Evolutionary conservation across 164 flowering plant genomes (phyloP).

Genomic region (Magnolia kwangsiensis): DNA sequence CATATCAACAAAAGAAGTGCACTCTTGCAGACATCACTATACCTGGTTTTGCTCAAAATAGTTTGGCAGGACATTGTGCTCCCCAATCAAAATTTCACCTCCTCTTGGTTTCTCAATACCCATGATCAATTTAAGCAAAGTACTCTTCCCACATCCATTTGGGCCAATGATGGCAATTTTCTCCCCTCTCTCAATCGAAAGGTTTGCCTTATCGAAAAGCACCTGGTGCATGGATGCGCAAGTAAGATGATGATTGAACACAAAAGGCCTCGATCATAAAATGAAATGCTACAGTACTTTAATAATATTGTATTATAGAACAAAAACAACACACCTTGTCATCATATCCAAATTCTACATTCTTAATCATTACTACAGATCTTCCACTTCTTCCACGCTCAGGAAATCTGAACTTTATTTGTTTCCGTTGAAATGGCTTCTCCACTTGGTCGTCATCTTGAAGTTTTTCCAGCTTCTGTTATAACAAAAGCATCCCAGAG

Average conservation of each 20-base stretch:
- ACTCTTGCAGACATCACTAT: constrained; percentile 6
- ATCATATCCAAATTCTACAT: constrained; percentile 63
- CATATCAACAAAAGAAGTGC: neutral
- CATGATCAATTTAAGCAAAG: constrained; percentile 85
- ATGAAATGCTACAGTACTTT: neutral
- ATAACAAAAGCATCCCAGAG: constrained; percentile 10
- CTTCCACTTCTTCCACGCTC: constrained; percentile 93
- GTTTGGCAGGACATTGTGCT: constrained; percentile 92
- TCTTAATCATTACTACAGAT: constrained; percentile 56
- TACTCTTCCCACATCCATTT: constrained; percentile 98
- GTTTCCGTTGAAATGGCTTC: constrained; percentile 94
- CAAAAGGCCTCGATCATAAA: neutral
- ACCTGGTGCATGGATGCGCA: constrained; percentile 40
- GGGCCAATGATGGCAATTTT: constrained; percentile 94
- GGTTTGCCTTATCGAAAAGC: constrained; percentile 73
- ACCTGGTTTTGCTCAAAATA: constrained; percentile 99
- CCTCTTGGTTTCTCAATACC: constrained; percentile 69
- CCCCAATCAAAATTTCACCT: constrained; percentile 85
- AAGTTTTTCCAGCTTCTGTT: constrained; percentile 90
- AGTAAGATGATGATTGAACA: neutral
- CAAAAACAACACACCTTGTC: constrained; percentile 48
- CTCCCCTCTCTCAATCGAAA: constrained; percentile 81
- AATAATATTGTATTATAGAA: neutral
- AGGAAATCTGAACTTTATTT: constrained; percentile 88
- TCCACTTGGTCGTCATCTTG: constrained; percentile 83